Evolutionary conservation across 179 eudicot genomes (phyloP).

Genomic region (Monotropa hypopitys): DNA sequence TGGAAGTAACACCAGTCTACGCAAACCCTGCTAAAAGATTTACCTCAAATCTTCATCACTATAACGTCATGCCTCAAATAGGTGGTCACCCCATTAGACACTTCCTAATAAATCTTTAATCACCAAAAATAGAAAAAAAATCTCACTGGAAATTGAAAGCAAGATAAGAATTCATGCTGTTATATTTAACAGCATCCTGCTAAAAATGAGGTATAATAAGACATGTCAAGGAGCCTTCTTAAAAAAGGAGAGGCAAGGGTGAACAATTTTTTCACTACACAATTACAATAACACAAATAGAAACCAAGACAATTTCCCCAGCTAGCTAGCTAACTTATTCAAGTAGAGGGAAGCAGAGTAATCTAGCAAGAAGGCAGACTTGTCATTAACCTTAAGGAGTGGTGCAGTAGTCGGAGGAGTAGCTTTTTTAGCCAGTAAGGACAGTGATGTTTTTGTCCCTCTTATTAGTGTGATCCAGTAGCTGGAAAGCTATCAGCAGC

Average conservation of each 20-base stretch:
- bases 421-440: no score
- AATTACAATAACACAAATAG: not conserved
- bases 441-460: no score
- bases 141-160: not conserved
- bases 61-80: not conserved
- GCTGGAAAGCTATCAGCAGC: no score
- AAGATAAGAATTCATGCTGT: not conserved
- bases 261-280: not conserved
- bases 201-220: not conserved
- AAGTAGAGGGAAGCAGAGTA: no score
- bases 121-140: not conserved
- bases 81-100: not conserved
- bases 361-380: no score
- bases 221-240: not conserved
- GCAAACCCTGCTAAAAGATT: not conserved
- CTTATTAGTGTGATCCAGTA: no score
- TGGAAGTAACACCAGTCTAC: not conserved
- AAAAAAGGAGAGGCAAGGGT: not conserved
- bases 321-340: not conserved
- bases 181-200: not conserved
- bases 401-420: no score
- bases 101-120: not conserved
- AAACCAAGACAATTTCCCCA: not conserved
- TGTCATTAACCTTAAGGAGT: no score
- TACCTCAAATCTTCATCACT: not conserved